Percentiles rank a stretch among this genome's conserved stretches.
Conservation (phyloP, 75 land plant species). For the Chamaecyparis obtusa region DNA sequence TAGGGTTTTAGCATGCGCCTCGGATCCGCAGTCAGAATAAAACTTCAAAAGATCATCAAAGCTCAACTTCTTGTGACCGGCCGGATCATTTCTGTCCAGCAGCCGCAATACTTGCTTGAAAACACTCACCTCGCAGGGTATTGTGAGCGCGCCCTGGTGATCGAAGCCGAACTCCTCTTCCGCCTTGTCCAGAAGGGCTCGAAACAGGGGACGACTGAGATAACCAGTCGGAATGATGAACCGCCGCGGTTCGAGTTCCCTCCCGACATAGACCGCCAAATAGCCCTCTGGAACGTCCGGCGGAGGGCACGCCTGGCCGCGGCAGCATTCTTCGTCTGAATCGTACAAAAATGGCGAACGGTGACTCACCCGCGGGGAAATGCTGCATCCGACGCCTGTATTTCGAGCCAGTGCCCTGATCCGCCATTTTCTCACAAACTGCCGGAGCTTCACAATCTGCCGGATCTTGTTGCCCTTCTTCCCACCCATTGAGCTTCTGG, state of each 20-base stretch:
- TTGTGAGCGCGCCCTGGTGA: constrained; percentile 27
- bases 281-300: constrained; percentile 3
- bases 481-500: too few species aligned
- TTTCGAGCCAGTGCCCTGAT: not conserved
- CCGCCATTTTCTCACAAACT: constrained; percentile 3
- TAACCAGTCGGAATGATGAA: constrained; percentile 25
- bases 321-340: not conserved
- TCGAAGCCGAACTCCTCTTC: constrained; percentile 46
- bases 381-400: not conserved
- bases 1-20: not conserved
- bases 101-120: constrained; percentile 25
- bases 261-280: not conserved
- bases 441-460: constrained; percentile 7
- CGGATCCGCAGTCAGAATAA: not conserved
- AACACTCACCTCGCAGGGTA: constrained; percentile 32
- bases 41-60: not conserved
- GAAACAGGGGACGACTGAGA: constrained; percentile 21
- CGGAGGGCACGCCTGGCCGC: not conserved
- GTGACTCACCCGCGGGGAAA: not conserved
- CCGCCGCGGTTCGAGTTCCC: constrained; percentile 15
- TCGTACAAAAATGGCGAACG: not conserved
- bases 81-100: constrained; percentile 4
- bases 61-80: not conserved
- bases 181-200: constrained; percentile 21
- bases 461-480: constrained; percentile 6